Evolutionary conservation across 225 moss, liverwort and hornwort genomes (phyloP).

Genomic region (Polytrichum commune): DNA sequence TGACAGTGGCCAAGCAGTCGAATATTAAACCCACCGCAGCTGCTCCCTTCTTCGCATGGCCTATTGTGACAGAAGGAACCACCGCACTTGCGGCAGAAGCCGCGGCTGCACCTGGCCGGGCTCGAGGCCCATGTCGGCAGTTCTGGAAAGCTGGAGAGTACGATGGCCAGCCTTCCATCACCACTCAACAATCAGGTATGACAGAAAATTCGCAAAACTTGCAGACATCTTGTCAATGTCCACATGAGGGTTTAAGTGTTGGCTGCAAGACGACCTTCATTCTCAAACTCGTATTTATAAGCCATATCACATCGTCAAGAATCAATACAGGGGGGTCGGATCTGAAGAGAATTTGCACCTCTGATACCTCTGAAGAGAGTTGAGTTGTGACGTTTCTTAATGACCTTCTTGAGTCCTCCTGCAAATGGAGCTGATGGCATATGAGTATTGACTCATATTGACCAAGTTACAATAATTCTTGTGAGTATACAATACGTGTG

Average conservation of each 20-base stretch:
- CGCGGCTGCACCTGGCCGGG: background rate
- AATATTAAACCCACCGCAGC: background rate
- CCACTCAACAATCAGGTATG: conserved; percentile 7
- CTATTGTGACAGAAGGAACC: background rate
- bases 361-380: background rate
- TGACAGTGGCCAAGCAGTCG: conserved; percentile 14
- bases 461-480: too few relatives aligned
- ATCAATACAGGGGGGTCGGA: background rate
- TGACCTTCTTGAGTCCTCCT: too few relatives aligned
- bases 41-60: conserved; percentile 16
- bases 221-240: too few relatives aligned
- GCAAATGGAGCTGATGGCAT: too few relatives aligned
- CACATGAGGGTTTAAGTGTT: too few relatives aligned
- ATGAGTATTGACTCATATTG: too few relatives aligned
- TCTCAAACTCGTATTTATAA: too few relatives aligned
- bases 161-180: conserved; percentile 4
- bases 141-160: conserved; percentile 51
- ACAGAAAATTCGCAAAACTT: background rate
- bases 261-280: too few relatives aligned
- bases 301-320: background rate
- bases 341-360: background rate
- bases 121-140: conserved; percentile 17
- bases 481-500: too few relatives aligned
- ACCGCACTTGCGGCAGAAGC: background rate
- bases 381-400: background rate